Evolutionary conservation across 495 filamentous ascomycete genomes (phyloP).

Genomic region (Hypoxylon perforatum): DNA sequence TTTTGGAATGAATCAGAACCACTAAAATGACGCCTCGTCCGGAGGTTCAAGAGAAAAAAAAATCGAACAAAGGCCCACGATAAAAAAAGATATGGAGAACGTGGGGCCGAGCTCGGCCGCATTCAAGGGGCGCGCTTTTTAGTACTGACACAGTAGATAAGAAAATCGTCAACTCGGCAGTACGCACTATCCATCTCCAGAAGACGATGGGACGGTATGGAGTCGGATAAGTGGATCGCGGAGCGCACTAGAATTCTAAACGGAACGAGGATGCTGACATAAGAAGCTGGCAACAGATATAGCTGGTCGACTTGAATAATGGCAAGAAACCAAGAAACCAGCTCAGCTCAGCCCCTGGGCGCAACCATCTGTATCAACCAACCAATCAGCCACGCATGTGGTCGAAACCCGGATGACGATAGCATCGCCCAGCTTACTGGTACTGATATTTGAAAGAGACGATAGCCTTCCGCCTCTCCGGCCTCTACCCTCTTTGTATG

Average conservation of each 20-base stretch:
- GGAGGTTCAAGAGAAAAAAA: constrained; percentile 22
- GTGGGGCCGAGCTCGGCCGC: constrained; percentile 40
- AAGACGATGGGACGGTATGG: constrained; percentile 34
- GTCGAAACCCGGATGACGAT: constrained; percentile 15
- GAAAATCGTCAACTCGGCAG: constrained; percentile 37
- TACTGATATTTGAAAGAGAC: constrained; percentile 3
- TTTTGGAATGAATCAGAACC: constrained; percentile 4
- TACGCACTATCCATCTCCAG: constrained; percentile 19
- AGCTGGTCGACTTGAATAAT: constrained; percentile 1
- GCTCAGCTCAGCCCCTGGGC: constrained; percentile 25
- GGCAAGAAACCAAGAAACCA: background rate
- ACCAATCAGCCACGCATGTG: background rate
- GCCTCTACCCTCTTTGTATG: too few relatives aligned
- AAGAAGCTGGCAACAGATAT: constrained; percentile 17
- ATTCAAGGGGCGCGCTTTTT: constrained; percentile 31
- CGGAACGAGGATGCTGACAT: constrained; percentile 41
- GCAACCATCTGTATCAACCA: constrained; percentile 6
- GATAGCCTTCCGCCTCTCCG: background rate
- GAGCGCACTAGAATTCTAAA: constrained; percentile 45
- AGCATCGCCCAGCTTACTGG: constrained; percentile 16
- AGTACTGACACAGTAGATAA: constrained; percentile 39
- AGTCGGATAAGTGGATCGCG: constrained; percentile 38
- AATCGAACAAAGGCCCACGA: constrained; percentile 30
- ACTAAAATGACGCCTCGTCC: constrained; percentile 38
- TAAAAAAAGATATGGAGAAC: constrained; percentile 38